Evolutionary conservation across 345 rosid genomes (phyloP), one percentile per base, ranked within the genome.

Genomic region (Bruguiera gymnorhiza): DNA sequence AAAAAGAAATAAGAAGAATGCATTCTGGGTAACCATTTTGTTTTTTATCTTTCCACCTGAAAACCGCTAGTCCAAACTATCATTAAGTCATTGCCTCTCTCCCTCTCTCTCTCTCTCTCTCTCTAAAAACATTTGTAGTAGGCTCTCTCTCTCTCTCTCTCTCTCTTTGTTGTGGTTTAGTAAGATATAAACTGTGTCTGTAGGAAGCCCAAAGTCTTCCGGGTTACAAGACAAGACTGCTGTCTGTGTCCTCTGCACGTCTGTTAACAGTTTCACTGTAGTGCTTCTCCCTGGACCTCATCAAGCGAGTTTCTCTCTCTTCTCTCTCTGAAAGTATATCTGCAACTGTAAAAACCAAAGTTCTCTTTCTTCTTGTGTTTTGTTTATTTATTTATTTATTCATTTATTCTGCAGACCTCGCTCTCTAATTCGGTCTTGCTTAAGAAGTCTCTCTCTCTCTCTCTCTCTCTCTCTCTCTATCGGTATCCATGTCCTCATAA

Each of bases 401-500:
- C 0, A 2, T 43, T 43, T 13, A 43, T 43, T 13, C 9, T 13
- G 50, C 50, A 3, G 16, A 13, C 50, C 50, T 43, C 50, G 18
- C 50, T 43, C 15, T 43, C 50, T 0, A 43, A 13, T 43, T 43
- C 19, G 50, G 50, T 43, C 18, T 3, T 43, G 5, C 50, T 11
- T 43, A 26, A 26, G 3, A 4, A 13, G 20, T 27, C 32, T 53
- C 0, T 5, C 29, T 55, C 67, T 32, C 36, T 67, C 68, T 65
- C 54, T 67, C 55, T 67, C 24, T 24, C 24, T 24, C 43, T 67
- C 36, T 67, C 68, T 65, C 54, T 67, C 55, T 67, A 65, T 70
- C 66, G 73, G 72, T 78, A 75, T 71, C 78, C 67, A 72, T 64
- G 78, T 68, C 70, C 63, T 81, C 58, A 51, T 76, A 68, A 69